These are phyloP conservation scores for Silene latifolia DNA, from an alignment of 148 eudicot species.

Conservation along the genomic window DNA sequence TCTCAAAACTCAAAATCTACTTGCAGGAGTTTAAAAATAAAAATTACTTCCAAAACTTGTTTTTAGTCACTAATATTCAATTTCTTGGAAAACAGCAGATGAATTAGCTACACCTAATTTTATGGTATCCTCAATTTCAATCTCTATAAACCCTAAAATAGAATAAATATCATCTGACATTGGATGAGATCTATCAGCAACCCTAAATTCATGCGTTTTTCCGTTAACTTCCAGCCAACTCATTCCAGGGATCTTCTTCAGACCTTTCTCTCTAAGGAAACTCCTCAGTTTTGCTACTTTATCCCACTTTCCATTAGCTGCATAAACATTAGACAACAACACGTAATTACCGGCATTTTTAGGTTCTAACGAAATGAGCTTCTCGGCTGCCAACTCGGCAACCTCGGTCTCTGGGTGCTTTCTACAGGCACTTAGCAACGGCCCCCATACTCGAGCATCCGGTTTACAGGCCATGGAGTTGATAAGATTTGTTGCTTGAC, in stretches of 20 bases:
- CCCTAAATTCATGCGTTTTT: conserved; percentile 33
- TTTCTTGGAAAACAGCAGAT: background rate
- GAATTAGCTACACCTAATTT: conserved; percentile 6
- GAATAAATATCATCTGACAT: conserved; percentile 27
- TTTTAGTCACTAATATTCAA: background rate
- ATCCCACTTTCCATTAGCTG: conserved; percentile 39
- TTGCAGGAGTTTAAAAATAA: background rate
- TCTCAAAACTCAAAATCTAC: background rate
- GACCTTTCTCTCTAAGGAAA: conserved; percentile 31
- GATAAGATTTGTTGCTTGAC: conserved; percentile 32
- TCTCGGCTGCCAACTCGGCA: conserved; percentile 36
- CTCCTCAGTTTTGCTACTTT: conserved; percentile 35
- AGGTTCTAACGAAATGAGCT: conserved; percentile 32
- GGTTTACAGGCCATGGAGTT: conserved; percentile 32
- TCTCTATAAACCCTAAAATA: conserved; percentile 25
- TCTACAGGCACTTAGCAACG: conserved; percentile 33
- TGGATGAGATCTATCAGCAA: conserved; percentile 39
- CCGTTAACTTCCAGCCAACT: conserved; percentile 41
- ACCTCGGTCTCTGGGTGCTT: conserved; percentile 28
- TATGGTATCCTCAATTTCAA: conserved; percentile 23
- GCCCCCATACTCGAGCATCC: conserved; percentile 36
- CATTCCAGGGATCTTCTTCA: conserved; percentile 39
- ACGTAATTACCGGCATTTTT: conserved; percentile 37
- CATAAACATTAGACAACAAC: conserved; percentile 32
- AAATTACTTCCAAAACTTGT: background rate